Evolutionary conservation across 768 basidiomycete species (phyloP), one percentile per base, ranked within the genome.

Genomic region (button mushroom (Agaricus bisporus)): DNA sequence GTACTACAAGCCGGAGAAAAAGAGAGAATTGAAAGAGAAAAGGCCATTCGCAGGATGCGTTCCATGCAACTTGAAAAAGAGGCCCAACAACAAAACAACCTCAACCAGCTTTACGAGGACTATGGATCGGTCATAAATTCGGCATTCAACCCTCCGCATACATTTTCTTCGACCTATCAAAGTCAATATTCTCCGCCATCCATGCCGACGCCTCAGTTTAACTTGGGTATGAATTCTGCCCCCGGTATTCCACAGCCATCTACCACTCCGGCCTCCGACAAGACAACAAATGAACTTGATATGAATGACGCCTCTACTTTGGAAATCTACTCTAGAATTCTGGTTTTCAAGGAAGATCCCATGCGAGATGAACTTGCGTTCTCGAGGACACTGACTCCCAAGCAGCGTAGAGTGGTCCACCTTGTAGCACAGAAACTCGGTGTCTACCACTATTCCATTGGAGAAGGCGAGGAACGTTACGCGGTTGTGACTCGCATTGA

Each of bases 1-100:
- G 95, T 98, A 7, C 74, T 99, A n/a, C 95, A 98, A 68, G 94
- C 95, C 3, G 95, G 95, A 46, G 97, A 99, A 72, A 99, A 99
- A 73, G 97, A 99, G 65, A 83, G 92, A 54, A 99, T 98, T 64
- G 97, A 99, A 70, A 76, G 95, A 54, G 95, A 98, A 75, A 99
- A 99, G 76, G 97, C 97, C 2, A 84, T 99, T 58, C 88, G 95
- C 59, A 81, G 97, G 57, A 99, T 99, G 95, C 86, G 91, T 60
- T 94, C 91, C 43, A 95, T 97, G 83, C 94, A 98, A 66, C 70
- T 97, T 28, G 91, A 93, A 72, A 91, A 90, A 68, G 91, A 93
- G 18, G 57, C 48, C 18, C 54, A 85, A 64, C 83, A 84, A 61
- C 80, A 85, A 56, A 75, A 70, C 17, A 72, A 64, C 57, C 71